Evolutionary conservation across 345 rosid genomes (phyloP), one percentile per base, ranked within the genome.

Genomic region (Laguncularia racemosa): DNA sequence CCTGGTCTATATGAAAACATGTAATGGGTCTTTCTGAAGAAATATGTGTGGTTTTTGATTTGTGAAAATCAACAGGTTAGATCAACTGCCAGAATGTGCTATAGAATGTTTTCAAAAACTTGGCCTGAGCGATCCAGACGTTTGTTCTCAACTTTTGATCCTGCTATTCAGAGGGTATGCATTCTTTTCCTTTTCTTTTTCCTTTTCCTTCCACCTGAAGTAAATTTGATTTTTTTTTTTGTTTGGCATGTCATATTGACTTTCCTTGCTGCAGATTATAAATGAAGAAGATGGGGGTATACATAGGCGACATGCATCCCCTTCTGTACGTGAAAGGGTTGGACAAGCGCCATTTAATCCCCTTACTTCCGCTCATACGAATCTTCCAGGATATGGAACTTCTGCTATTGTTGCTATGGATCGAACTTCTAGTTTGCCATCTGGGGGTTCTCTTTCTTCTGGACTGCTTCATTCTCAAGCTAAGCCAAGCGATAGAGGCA

Each of bases 91-190:
- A 81, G 99, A 76, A 93, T 82, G 90, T 93, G 99, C 85, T 93
- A 93, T 74, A 81, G 96, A 78, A 76, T 93, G 90, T 93, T 89
- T 76, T 78, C 96, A 61, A 93, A 88, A 73, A 93, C 99, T 17
- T 93, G 99, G 99, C 97, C 97, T 44, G 97, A 87, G 63, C 95
- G 97, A 53, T 87, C 99, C n/a, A 89, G 92, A 48, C 92, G 92
- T 62, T 77, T 93, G 65, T 89, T 89, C 81, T 75, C 80, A 57
- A 89, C 89, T 60, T 89, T 93, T 75, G 99, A 93, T 77, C 88
- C 91, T 69, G 99, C 73, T 69, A 93, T 93, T 70, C 99, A 89
- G 68, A 92, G 99, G 87, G 99, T 89, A 85, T 60, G 64, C 51
- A 49, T 48, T 58, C 62, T 65, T 49, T n/a, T 52, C 21, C 38